phyloP scores from a whole-genome alignment of 2,329 filamentous ascomycete genomes.

The Coniochaeta hoffmannii region DNA sequence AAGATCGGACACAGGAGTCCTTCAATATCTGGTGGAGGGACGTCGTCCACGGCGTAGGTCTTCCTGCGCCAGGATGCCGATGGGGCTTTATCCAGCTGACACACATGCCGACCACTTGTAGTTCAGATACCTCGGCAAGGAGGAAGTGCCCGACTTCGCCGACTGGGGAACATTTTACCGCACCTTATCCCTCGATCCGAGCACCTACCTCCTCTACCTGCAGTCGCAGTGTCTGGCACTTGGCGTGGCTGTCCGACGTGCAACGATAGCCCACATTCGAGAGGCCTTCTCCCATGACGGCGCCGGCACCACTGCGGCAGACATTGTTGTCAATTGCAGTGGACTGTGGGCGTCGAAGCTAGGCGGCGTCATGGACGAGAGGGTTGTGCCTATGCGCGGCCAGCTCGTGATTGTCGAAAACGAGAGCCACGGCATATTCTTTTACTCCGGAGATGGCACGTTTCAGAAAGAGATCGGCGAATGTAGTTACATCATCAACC shows the following conservation, averaged over 20 bases:
- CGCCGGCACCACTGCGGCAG: background rate
- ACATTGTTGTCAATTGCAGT: background rate
- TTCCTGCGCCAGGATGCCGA: background rate
- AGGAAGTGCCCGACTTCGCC: background rate
- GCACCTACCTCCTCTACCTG: background rate
- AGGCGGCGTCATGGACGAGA: background rate
- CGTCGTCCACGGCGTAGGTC: background rate
- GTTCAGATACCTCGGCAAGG: background rate
- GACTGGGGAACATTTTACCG: slow-evolving; percentile 1
- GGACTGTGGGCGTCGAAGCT: background rate
- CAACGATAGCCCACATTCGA: background rate
- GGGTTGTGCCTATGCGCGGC: background rate
- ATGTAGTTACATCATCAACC: background rate
- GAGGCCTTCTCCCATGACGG: background rate
- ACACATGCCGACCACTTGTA: background rate
- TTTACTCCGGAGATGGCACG: background rate
- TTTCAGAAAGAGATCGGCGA: background rate
- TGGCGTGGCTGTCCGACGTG: background rate
- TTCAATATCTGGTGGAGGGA: background rate
- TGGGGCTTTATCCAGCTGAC: background rate
- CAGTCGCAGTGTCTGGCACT: background rate
- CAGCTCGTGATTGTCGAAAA: background rate
- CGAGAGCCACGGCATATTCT: background rate
- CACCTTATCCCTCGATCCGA: background rate
- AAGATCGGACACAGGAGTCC: background rate